Evolutionary conservation across 2,329 filamentous ascomycete species (phyloP).

Genomic region (Verticillium nubilum): DNA sequence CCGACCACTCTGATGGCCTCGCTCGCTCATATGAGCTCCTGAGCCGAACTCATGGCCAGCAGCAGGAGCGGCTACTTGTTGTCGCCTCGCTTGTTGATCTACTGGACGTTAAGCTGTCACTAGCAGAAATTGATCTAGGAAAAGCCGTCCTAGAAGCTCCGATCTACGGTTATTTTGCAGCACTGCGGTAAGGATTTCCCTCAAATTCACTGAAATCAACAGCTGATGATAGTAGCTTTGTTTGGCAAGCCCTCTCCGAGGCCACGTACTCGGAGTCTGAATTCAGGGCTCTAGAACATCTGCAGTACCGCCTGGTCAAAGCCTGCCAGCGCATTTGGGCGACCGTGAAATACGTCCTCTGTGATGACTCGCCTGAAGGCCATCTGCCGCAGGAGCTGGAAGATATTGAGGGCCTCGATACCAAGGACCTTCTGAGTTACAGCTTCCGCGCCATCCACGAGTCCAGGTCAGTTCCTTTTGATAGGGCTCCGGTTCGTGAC

Average conservation of each 20-base stretch:
- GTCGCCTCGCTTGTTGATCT: constrained; percentile 52
- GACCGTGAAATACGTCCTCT: constrained; percentile 71
- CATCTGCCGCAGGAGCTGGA: constrained; percentile 74
- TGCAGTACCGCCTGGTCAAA: constrained; percentile 52
- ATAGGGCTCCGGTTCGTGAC: neutral
- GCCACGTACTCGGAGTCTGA: constrained; percentile 30
- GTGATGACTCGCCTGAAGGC: constrained; percentile 91
- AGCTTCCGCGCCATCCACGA: constrained; percentile 95
- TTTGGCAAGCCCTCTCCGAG: constrained; percentile 45
- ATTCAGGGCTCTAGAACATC: constrained; percentile 24
- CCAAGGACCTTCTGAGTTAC: constrained; percentile 88
- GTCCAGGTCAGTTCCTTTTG: constrained; percentile 57
- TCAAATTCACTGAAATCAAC: neutral
- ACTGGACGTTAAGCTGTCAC: constrained; percentile 58
- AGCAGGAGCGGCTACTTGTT: constrained; percentile 40
- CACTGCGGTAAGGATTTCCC: constrained; percentile 46
- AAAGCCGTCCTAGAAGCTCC: constrained; percentile 61
- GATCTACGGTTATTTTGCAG: constrained; percentile 65
- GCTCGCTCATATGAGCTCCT: constrained; percentile 70
- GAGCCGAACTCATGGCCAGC: constrained; percentile 47
- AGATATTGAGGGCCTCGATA: constrained; percentile 64
- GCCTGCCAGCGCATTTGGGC: constrained; percentile 70
- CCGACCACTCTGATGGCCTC: constrained; percentile 88
- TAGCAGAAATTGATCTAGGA: constrained; percentile 61
- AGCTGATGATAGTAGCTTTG: constrained; percentile 31